Conservation (phyloP, 192 early-diverging fungal species). For the Mortierella antarctica region DNA sequence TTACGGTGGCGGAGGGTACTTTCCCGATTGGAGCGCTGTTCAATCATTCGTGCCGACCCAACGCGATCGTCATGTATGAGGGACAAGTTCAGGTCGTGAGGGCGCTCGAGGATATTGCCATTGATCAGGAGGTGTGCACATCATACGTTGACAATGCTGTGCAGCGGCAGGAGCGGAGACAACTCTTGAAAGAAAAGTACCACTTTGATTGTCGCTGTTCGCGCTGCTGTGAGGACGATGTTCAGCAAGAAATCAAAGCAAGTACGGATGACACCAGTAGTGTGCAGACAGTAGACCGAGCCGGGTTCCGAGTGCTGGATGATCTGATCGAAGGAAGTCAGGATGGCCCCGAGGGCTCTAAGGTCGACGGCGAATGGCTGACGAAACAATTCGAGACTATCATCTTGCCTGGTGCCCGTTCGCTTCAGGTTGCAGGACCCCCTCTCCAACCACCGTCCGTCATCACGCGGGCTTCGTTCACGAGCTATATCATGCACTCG, state of each 20-base stretch:
- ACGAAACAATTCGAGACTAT: slow-evolving; percentile 45
- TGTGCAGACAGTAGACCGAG: background rate
- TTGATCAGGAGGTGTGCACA: slow-evolving; percentile 64
- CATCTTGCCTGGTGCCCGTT: slow-evolving; percentile 30
- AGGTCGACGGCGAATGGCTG: slow-evolving; percentile 38
- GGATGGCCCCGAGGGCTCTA: slow-evolving; percentile 21
- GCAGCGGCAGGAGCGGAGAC: slow-evolving; percentile 45
- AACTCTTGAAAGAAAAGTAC: slow-evolving; percentile 58
- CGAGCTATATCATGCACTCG: slow-evolving; percentile 41
- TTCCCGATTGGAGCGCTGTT: slow-evolving; percentile 70
- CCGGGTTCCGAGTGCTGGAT: slow-evolving; percentile 36
- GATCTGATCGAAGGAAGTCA: slow-evolving; percentile 33
- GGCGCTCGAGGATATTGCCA: slow-evolving; percentile 61
- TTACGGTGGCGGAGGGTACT: slow-evolving; percentile 71
- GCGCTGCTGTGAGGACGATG: slow-evolving; percentile 40
- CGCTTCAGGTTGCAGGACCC: slow-evolving; percentile 20
- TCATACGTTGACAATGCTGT: slow-evolving; percentile 70
- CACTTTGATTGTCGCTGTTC: slow-evolving; percentile 61
- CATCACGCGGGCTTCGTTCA: slow-evolving; percentile 29
- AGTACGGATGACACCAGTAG: background rate
- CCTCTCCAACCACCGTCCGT: slow-evolving; percentile 19
- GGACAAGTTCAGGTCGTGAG: slow-evolving; percentile 59
- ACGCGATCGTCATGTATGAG: slow-evolving; percentile 67
- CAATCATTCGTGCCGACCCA: slow-evolving; percentile 78
- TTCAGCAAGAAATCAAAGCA: background rate